Base-by-base conservation (phyloP, 2,329 filamentous ascomycete genomes). In the Fusarium devonianum region DNA sequence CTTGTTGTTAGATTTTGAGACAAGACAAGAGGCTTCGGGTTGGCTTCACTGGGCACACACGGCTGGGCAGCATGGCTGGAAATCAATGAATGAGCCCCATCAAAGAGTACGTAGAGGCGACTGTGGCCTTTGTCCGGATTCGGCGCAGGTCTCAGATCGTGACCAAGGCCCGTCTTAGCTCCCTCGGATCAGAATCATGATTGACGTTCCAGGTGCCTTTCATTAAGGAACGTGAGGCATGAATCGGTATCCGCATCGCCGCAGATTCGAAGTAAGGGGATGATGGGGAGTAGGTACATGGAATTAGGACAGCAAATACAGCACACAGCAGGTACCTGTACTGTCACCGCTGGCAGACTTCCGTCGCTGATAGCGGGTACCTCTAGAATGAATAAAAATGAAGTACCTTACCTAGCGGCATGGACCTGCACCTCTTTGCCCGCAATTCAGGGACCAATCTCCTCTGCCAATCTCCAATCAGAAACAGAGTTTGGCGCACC, bases 321-420 rank as follows among this genome's bases (percentile, higher is more conserved):
- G 23, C 18, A 25, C 14, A 12, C 21, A 13, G 29, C n/a, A n/a
- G n/a, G n/a, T n/a, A n/a, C n/a, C n/a, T n/a, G n/a, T n/a, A n/a
- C n/a, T n/a, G n/a, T n/a, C n/a, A n/a, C n/a, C n/a, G n/a, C n/a
- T n/a, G n/a, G n/a, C n/a, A n/a, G n/a, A n/a, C n/a, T n/a, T n/a
- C n/a, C n/a, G n/a, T n/a, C n/a, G n/a, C n/a, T n/a, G n/a, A n/a
- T n/a, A n/a, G n/a, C n/a, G n/a, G 28, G 18, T 14, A 32, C 19
- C 41, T 37, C 16, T 39, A 51, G 54, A 58, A 58, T 52, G 47
- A 55, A 45, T 58, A 58, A 56, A 41, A 33, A 55, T 10, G 4
- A 26, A 12, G 23, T 10, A 26, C 52, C 55, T 33, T 35, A 50
- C 45, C 26, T 36, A 11, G 23, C 28, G 33, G 44, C 41, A 55